A percentile compares a stretch with the other conserved stretches of the same genome.
Conservation (phyloP, 352 stramenopile species). For the Globisporangium perplexum region DNA sequence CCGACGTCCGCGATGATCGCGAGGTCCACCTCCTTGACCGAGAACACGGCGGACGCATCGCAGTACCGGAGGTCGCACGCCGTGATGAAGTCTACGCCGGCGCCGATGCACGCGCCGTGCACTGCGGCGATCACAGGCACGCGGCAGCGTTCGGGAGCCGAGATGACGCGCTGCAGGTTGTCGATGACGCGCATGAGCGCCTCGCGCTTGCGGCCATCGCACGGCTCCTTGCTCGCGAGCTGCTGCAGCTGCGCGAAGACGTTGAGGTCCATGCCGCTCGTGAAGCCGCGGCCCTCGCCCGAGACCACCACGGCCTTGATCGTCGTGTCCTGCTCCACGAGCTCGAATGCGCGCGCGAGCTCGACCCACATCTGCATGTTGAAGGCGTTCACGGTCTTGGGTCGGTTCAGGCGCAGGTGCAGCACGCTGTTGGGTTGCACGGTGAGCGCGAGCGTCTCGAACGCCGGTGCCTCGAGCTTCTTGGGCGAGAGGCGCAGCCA, state of each 20-base stretch:
- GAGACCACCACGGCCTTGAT: constrained; percentile 77
- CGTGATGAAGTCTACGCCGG: constrained; percentile 84
- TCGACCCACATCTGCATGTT: constrained; percentile 90
- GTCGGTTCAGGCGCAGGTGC: constrained; percentile 77
- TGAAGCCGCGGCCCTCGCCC: constrained; percentile 75
- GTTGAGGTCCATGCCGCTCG: constrained; percentile 86
- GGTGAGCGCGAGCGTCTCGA: constrained; percentile 53
- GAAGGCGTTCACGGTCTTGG: constrained; percentile 83
- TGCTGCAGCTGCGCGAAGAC: constrained; percentile 80
- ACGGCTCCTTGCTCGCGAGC: constrained; percentile 47
- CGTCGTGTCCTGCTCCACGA: constrained; percentile 54
- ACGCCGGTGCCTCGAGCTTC: constrained; percentile 32
- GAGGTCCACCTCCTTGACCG: constrained; percentile 85
- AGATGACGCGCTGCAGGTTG: constrained; percentile 80
- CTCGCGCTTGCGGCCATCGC: constrained; percentile 80
- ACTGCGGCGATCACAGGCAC: constrained; percentile 83
- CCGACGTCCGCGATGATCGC: constrained; percentile 87
- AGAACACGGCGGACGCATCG: constrained; percentile 77
- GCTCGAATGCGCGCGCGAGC: constrained; percentile 56
- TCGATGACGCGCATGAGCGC: constrained; percentile 71
- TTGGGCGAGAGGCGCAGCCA: constrained; percentile 50
- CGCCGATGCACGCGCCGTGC: constrained; percentile 79
- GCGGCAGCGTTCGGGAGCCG: constrained; percentile 75
- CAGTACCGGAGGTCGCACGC: constrained; percentile 84
- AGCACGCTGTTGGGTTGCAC: constrained; percentile 47